A percentile compares a stretch with the other conserved stretches of the same genome.
phyloP scores from a whole-genome alignment of 805 yeast genomes.

The Wickerhamiella galacta region DNA sequence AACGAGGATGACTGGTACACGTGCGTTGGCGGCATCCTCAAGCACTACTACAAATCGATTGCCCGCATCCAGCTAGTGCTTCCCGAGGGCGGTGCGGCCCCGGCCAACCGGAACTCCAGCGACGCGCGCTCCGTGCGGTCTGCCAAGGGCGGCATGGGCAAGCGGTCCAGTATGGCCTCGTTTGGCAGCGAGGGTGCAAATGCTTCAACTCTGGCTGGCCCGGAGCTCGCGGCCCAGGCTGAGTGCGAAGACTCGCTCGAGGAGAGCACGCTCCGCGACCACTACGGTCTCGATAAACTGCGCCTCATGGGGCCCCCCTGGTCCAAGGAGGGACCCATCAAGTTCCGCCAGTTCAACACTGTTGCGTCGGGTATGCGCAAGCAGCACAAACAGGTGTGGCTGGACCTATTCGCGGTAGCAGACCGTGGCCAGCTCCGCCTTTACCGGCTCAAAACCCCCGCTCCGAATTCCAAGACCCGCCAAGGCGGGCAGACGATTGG shows the following conservation, averaged over 20 bases:
- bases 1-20: conserved; percentile 5
- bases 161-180: conserved; percentile 11
- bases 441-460: conserved; percentile 30
- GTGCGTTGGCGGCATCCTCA: conserved; percentile 4
- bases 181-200: conserved; percentile 4
- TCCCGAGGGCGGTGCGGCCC: conserved; percentile 3
- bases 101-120: no score
- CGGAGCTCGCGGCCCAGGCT: conserved; percentile 3
- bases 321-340: conserved; percentile 53
- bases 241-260: conserved; percentile 15
- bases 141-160: conserved; percentile 13
- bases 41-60: conserved; percentile 5
- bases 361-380: conserved; percentile 16
- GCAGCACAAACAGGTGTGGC: conserved; percentile 24
- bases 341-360: conserved; percentile 17
- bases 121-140: neutral
- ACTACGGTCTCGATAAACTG: conserved; percentile 25
- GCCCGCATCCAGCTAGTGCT: conserved; percentile 5
- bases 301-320: conserved; percentile 64
- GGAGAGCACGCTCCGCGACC: conserved; percentile 16
- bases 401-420: conserved; percentile 44
- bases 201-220: no score
- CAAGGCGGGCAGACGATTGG: conserved; percentile 22
- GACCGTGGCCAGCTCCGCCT: conserved; percentile 48
- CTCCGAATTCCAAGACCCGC: neutral